Base-by-base conservation (phyloP, 2,329 filamentous ascomycete genomes). In the Cytospora piceicola region DNA sequence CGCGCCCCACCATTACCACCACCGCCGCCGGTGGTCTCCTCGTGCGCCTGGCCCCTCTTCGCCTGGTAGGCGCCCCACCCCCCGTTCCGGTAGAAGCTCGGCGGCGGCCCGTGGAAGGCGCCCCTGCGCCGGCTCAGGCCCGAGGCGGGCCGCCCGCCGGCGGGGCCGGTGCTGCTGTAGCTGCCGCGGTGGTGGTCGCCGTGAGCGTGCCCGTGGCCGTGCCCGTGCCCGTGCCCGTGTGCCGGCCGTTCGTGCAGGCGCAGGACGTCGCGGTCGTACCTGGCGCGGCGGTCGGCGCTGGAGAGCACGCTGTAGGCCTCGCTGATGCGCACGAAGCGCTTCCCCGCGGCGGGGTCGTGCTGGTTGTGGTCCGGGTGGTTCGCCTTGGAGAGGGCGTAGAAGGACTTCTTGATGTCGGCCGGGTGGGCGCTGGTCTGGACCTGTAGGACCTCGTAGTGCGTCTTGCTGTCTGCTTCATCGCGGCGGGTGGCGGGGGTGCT, bases 321-420 rank as follows among this genome's bases (percentile, higher is more conserved):
- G 75, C 88, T 90, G 75, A 97, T 90, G 71, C 87, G 85, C 77
- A 93, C 88, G 83, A 97, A 99, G 75, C 89, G 91, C 65, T 86
- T 80, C 4, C 88, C 83, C 68, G 94, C 91, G 66, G 80, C 75
- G 5, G 91, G 90, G 77, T 97, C 90, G 71, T 85, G 75, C 67
- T 85, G 92, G 82, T 98, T 96, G 75, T 89, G 88, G 83, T 99
- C 95, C 0, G 95, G 95, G 78, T 99, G 95, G 83, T 97, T 90
- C 62, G 85, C 81, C 79, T 97, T 96, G 74, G 93, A 97, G 76
- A 98, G 91, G 68, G 85, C 79, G 83, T 97, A 98, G 85, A 97
- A 99, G 71, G 87, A 87, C 73, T 86, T 89, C 55, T 55, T 60
- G 36, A 54, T 36, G 7, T 46, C 29, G 49, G 53, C 52, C n/a